Base-by-base conservation (phyloP, 768 basidiomycete species). In the Lactifluus hygrophoroides region DNA sequence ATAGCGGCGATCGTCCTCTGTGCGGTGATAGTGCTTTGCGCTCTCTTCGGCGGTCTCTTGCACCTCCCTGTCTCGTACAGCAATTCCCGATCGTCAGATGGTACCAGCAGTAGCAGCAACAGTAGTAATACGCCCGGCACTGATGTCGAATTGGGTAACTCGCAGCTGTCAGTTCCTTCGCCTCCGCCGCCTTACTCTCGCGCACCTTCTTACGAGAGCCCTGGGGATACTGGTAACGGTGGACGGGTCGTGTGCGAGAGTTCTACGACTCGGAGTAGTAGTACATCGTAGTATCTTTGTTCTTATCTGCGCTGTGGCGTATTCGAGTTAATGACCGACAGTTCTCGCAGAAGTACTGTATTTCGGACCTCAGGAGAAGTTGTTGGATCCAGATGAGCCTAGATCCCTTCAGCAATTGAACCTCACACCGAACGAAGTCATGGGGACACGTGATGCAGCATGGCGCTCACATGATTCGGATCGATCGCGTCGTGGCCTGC, bases 101-200 rank as follows among this genome's bases (percentile, higher is more conserved):
- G 32, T 13, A 21, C 53, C n/a, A n/a, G n/a, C n/a, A n/a, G n/a
- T n/a, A n/a, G n/a, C n/a, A n/a, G n/a, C n/a, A n/a, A n/a, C n/a
- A 17, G 32, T 10, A 28, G 27, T 35, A 30, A 17, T 6, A 32
- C 28, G 11, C 16, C 16, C 57, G 38, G 30, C 30, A 16, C 30
- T 27, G 53, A 50, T 19, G 40, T 38, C 1, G 54, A 55, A 42
- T 45, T 32, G 54, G 53, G 53, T 14, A 28, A 25, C 17, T 5
- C 32, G 32, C 42, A 21, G 10, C 27, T 32, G 19, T 13, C 27
- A n/a, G 3, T 48, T 40, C 23, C 9, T 30, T 60, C 59, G 9
- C 59, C 59, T 13, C 59, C 59, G 6, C 59, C 54, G 28, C 59
- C 59, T 38, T 60, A 60, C 30, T 32, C 48, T 9, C 58, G 58